Evolutionary conservation across 176 grass and related monocot species (phyloP).

Genomic region (Dactylis glomerata): DNA sequence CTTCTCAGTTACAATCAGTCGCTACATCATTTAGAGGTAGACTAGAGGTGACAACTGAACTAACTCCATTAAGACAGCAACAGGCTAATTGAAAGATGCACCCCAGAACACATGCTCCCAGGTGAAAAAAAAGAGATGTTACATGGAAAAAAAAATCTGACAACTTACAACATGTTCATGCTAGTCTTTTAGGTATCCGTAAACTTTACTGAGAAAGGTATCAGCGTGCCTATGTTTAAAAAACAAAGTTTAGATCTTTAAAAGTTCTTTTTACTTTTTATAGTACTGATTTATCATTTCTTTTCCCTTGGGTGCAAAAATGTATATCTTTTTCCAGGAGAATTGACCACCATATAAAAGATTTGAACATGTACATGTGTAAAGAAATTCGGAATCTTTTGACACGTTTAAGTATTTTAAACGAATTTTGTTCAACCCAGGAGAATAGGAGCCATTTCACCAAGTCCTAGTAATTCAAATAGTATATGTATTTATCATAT

Average conservation of each 20-base stretch:
- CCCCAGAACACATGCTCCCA: not conserved
- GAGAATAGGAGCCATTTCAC: not conserved
- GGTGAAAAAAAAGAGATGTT: not conserved
- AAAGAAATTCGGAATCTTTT: not conserved
- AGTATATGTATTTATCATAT: not conserved
- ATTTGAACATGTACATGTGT: not conserved
- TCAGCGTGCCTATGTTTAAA: not conserved
- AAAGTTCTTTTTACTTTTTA: not conserved
- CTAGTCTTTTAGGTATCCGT: not conserved
- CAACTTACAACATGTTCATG: not conserved
- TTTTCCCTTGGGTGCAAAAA: not conserved
- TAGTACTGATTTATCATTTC: not conserved
- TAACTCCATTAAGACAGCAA: not conserved
- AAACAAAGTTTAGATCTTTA: not conserved
- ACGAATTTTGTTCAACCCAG: not conserved
- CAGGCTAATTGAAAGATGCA: not conserved
- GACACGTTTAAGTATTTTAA: not conserved
- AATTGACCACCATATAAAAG: not conserved
- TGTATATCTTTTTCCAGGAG: not conserved
- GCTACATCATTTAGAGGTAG: not conserved
- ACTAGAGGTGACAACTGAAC: not conserved
- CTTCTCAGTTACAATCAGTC: not conserved
- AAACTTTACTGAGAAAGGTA: not conserved
- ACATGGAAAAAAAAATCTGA: not conserved
- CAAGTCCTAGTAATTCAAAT: not conserved